A percentile compares a stretch with the other conserved stretches of the same genome.
Evolutionary conservation across 2,329 filamentous ascomycete species (phyloP).

Genomic region (Microascus cirrosus): DNA sequence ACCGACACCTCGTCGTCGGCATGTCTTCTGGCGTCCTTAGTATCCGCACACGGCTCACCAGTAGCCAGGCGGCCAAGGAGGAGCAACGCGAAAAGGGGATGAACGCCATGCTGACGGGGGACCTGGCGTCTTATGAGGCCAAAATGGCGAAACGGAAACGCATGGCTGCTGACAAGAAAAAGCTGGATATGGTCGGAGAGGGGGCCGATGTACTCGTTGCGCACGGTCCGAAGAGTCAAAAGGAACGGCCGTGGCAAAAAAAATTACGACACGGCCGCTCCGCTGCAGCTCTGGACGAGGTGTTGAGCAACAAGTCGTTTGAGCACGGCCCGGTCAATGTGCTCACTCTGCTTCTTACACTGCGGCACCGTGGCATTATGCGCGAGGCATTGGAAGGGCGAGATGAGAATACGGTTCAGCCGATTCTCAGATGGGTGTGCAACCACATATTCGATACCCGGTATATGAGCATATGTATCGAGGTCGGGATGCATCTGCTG

Average conservation of each 20-base stretch:
- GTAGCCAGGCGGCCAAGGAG: constrained; percentile 66
- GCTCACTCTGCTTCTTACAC: constrained; percentile 69
- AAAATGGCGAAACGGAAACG: constrained; percentile 59
- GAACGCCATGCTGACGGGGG: constrained; percentile 68
- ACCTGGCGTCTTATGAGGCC: constrained; percentile 66
- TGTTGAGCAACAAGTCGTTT: constrained; percentile 43
- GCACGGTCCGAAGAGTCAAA: constrained; percentile 43
- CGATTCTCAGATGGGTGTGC: constrained; percentile 73
- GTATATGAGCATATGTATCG: constrained; percentile 69
- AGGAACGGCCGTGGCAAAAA: constrained; percentile 67
- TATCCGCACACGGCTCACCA: constrained; percentile 77
- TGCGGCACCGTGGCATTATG: constrained; percentile 80
- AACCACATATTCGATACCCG: constrained; percentile 74
- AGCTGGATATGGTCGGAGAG: constrained; percentile 74
- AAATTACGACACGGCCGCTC: constrained; percentile 73
- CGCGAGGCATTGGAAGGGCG: constrained; percentile 69
- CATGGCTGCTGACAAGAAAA: constrained; percentile 28
- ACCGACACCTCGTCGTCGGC: constrained; percentile 89
- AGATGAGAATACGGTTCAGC: constrained; percentile 71
- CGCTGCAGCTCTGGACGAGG: constrained; percentile 64
- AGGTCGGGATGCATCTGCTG: constrained; percentile 70
- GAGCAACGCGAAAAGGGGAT: constrained; percentile 74
- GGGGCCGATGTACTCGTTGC: constrained; percentile 83
- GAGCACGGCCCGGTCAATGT: constrained; percentile 50
- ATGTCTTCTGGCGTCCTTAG: constrained; percentile 91